phyloP scores from a whole-genome alignment of 352 stramenopile genomes.

The Pythium pectinolyticum region DNA sequence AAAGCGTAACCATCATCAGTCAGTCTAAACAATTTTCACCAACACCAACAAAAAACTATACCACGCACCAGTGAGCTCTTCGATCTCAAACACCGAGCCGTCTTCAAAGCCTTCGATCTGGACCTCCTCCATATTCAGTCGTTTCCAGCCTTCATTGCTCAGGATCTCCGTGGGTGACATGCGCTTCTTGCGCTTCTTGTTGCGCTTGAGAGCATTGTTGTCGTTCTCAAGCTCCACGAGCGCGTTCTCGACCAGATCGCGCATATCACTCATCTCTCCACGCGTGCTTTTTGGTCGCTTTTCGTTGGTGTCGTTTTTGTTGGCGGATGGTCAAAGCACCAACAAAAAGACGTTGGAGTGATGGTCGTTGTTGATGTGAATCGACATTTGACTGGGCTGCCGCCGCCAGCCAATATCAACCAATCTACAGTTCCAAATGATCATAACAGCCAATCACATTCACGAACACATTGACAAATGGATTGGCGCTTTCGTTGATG shows the following conservation, averaged over 20 bases:
- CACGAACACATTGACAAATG: too few species aligned
- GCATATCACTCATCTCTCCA: conserved; percentile 26
- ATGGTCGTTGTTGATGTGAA: conserved; percentile 18
- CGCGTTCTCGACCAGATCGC: conserved; percentile 35
- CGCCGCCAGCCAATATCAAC: conserved; percentile 37
- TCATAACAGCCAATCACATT: too few species aligned
- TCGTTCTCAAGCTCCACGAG: conserved; percentile 22
- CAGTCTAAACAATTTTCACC: too few species aligned
- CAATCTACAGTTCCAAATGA: too few species aligned
- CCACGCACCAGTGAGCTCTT: conserved; percentile 71
- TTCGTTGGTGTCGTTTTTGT: conserved; percentile 5
- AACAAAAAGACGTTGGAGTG: conserved; percentile 15
- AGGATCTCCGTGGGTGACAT: conserved; percentile 1
- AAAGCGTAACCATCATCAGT: conserved; percentile 2
- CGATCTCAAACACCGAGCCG: conserved; percentile 78
- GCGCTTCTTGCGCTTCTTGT: conserved; percentile 72
- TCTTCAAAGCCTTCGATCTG: conserved; percentile 84
- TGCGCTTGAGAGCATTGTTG: conserved; percentile 28
- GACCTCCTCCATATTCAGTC: conserved; percentile 73
- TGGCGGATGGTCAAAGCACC: conserved; percentile 10
- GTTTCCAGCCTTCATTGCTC: conserved; percentile 46
- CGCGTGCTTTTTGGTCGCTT: background rate
- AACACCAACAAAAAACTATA: conserved; percentile 1
- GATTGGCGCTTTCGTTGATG: conserved; percentile 7
- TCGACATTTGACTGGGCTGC: conserved; percentile 6